These are phyloP conservation scores for Magnolia changhungtana DNA, from an alignment of 164 flowering plant species.

Conservation along the genomic window DNA sequence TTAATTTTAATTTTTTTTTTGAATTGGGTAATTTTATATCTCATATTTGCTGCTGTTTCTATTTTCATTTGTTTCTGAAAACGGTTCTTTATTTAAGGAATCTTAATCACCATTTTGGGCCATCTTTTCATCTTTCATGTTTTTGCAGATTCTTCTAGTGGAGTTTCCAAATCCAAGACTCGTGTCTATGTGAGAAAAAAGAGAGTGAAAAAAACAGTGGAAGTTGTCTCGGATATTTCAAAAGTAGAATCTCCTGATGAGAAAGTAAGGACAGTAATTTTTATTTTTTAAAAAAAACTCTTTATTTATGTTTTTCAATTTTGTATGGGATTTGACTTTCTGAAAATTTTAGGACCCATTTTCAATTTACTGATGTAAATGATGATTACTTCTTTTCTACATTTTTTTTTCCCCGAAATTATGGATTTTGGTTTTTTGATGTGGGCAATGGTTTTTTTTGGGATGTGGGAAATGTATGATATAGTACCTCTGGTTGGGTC, in stretches of 20 bases:
- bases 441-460: neutral
- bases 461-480: too few relatives aligned
- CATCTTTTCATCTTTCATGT: neutral
- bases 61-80: neutral
- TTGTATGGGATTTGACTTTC: neutral
- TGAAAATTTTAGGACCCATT: neutral
- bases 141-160: neutral
- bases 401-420: neutral
- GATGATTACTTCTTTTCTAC: too few relatives aligned
- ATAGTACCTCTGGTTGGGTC: too few relatives aligned
- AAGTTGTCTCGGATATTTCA: slow-evolving; percentile 10
- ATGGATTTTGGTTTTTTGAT: neutral
- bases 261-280: slow-evolving; percentile 21
- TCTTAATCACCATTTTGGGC: neutral
- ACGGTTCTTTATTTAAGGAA: neutral
- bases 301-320: neutral
- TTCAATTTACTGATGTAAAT: neutral
- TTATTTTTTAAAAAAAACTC: neutral
- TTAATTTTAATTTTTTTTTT: too few relatives aligned
- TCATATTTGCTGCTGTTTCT: neutral
- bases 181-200: slow-evolving; percentile 52
- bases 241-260: slow-evolving; percentile 19
- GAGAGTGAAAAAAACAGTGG: slow-evolving; percentile 30
- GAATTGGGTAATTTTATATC: neutral
- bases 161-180: slow-evolving; percentile 24